Percentiles rank a stretch among this genome's conserved stretches.
Conservation (phyloP, 805 yeast species). For the Metschnikowia drakensbergensis region DNA sequence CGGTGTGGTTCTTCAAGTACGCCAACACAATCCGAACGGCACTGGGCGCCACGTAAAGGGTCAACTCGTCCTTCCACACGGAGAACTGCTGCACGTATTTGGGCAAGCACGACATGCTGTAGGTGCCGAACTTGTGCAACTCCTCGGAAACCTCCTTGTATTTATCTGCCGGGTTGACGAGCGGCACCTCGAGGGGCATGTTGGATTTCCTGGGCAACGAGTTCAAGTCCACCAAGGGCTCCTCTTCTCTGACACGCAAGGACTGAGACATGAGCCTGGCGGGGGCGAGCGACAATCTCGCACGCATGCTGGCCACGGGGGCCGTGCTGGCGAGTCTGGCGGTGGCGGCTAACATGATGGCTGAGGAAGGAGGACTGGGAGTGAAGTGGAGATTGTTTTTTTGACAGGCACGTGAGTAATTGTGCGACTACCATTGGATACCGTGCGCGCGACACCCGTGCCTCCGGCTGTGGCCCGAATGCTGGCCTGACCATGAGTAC, state of each 20-base stretch:
- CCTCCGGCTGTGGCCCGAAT: background rate
- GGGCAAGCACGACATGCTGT: slow-evolving; percentile 73
- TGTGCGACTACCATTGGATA: slow-evolving; percentile 15
- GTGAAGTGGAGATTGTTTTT: slow-evolving; percentile 7
- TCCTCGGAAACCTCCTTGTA: slow-evolving; percentile 64
- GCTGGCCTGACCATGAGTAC: background rate
- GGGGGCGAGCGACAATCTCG: slow-evolving; percentile 2
- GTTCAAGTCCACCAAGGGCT: slow-evolving; percentile 31
- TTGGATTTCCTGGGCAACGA: slow-evolving; percentile 37
- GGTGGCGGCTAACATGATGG: slow-evolving; percentile 16
- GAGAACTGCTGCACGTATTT: slow-evolving; percentile 78
- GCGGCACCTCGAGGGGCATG: slow-evolving; percentile 38
- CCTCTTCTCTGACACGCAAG: slow-evolving; percentile 19
- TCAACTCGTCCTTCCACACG: slow-evolving; percentile 89
- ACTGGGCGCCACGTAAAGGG: slow-evolving; percentile 68
- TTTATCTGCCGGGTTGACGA: slow-evolving; percentile 75
- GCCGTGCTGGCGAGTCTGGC: slow-evolving; percentile 14
- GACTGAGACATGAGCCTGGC: slow-evolving; percentile 6
- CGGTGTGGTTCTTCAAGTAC: slow-evolving; percentile 72
- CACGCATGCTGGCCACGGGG: slow-evolving; percentile 6
- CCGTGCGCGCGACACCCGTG: slow-evolving; percentile 8
- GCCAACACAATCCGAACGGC: slow-evolving; percentile 68
- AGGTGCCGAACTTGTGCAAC: slow-evolving; percentile 76
- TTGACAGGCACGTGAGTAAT: slow-evolving; percentile 17
- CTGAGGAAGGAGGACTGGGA: background rate